These are phyloP conservation scores for Macrolepiota fuliginosa DNA, from an alignment of 768 basidiomycete species.

Conservation along the genomic window DNA sequence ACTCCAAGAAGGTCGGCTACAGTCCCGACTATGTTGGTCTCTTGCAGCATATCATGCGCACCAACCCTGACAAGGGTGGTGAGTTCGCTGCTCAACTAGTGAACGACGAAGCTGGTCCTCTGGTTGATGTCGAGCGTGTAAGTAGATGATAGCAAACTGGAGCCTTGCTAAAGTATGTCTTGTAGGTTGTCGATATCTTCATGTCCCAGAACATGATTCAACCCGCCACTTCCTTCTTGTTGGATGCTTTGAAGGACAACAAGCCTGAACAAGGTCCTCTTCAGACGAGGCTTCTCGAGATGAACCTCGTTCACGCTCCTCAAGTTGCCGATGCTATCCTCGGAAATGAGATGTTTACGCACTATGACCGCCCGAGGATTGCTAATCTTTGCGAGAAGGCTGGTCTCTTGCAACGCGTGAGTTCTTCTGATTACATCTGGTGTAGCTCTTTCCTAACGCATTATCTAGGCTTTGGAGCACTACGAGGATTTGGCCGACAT, in stretches of 20 bases:
- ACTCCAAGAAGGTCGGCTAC: slow-evolving; percentile 96
- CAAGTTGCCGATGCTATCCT: slow-evolving; percentile 99
- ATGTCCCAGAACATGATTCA: slow-evolving; percentile 99
- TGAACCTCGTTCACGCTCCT: slow-evolving; percentile 96
- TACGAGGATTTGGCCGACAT: slow-evolving; percentile 99
- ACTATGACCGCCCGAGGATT: slow-evolving; percentile 95
- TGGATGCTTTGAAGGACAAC: slow-evolving; percentile 98
- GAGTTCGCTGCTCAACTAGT: slow-evolving; percentile 95
- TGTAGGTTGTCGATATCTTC: slow-evolving; percentile 93
- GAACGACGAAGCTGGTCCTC: slow-evolving; percentile 89
- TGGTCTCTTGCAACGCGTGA: slow-evolving; percentile 87
- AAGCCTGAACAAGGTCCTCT: slow-evolving; percentile 94
- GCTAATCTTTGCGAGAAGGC: slow-evolving; percentile 99
- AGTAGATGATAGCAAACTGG: slow-evolving; percentile 17
- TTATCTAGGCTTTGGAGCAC: slow-evolving; percentile 87
- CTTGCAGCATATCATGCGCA: slow-evolving; percentile 93
- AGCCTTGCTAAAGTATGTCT: slow-evolving; percentile 5
- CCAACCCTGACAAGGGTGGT: slow-evolving; percentile 95
- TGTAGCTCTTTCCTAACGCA: slow-evolving; percentile 11
- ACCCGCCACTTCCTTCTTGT: slow-evolving; percentile 95
- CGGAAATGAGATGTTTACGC: slow-evolving; percentile 96
- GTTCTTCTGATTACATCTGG: slow-evolving; percentile 22
- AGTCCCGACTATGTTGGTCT: slow-evolving; percentile 89
- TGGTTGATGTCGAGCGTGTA: slow-evolving; percentile 92
- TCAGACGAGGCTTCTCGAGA: slow-evolving; percentile 95